Conservation (phyloP, 305 asterid genomes). For the Fraxinus angustifolia region DNA sequence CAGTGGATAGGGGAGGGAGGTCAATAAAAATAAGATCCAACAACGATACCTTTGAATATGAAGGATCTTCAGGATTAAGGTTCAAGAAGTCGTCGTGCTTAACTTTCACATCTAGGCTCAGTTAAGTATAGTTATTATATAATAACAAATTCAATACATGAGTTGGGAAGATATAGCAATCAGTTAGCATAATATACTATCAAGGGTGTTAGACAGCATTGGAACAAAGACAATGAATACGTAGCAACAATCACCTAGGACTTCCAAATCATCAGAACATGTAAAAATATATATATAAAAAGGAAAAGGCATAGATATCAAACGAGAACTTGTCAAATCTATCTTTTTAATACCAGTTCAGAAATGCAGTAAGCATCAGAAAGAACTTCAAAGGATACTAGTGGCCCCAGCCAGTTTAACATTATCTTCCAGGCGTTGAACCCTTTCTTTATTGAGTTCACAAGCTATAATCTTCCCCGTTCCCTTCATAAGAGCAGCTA, state of each 20-base stretch:
- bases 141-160: neutral
- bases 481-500: slow-evolving; percentile 88
- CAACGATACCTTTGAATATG: slow-evolving; percentile 57
- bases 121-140: slow-evolving; percentile 49
- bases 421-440: slow-evolving; percentile 51
- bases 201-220: neutral
- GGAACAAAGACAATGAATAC: neutral
- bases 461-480: slow-evolving; percentile 78
- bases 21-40: neutral
- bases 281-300: neutral
- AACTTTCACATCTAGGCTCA: slow-evolving; percentile 57
- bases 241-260: neutral
- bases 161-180: slow-evolving; percentile 13
- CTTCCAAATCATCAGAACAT: neutral
- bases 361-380: neutral
- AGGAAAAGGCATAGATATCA: neutral
- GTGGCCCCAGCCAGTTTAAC: slow-evolving; percentile 71
- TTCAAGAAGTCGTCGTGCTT: slow-evolving; percentile 74
- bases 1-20: slow-evolving; percentile 1
- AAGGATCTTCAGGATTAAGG: slow-evolving; percentile 56
- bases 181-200: neutral
- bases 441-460: slow-evolving; percentile 78
- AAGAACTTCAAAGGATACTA: slow-evolving; percentile 61
- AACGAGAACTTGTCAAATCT: neutral
- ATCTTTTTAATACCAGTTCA: neutral